A percentile compares a stretch with the other conserved stretches of the same genome.
phyloP scores from a whole-genome alignment of 1,284 basidiomycete species.

The Nidula niveotomentosa region DNA sequence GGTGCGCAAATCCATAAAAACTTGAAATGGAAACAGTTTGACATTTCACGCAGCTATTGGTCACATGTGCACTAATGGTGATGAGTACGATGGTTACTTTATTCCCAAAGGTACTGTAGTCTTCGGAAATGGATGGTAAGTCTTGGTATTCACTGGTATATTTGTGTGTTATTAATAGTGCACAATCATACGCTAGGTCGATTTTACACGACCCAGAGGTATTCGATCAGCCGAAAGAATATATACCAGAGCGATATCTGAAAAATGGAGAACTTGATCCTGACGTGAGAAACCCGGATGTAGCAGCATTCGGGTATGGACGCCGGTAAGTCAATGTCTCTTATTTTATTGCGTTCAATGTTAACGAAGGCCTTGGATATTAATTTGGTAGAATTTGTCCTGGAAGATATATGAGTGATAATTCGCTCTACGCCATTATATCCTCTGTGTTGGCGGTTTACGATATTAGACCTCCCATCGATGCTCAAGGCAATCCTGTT shows the following conservation, averaged over 20 bases:
- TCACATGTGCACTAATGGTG: slow-evolving; percentile 16
- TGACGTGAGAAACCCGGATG: too few relatives aligned
- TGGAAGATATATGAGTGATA: slow-evolving; percentile 40
- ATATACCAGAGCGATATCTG: too few relatives aligned
- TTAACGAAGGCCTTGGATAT: too few relatives aligned
- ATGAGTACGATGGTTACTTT: too few relatives aligned
- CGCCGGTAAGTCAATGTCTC: slow-evolving; percentile 8
- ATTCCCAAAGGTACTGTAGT: slow-evolving; percentile 15
- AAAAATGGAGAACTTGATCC: too few relatives aligned
- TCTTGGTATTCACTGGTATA: background rate
- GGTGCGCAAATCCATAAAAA: background rate
- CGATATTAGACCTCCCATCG: slow-evolving; percentile 30
- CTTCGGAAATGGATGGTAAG: slow-evolving; percentile 14
- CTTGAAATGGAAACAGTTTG: background rate
- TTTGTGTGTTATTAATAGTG: background rate
- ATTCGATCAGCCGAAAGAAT: too few relatives aligned
- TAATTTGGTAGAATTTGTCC: slow-evolving; percentile 36
- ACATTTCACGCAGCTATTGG: slow-evolving; percentile 4
- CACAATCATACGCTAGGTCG: background rate
- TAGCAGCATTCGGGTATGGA: background rate
- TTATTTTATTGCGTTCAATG: background rate
- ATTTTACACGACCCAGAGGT: background rate
- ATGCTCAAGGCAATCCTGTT: slow-evolving; percentile 26
- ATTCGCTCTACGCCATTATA: slow-evolving; percentile 35
- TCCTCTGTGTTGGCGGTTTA: slow-evolving; percentile 36